Base-by-base conservation (phyloP, 108 stramenopile genomes). In the Conticribra guillardii region DNA sequence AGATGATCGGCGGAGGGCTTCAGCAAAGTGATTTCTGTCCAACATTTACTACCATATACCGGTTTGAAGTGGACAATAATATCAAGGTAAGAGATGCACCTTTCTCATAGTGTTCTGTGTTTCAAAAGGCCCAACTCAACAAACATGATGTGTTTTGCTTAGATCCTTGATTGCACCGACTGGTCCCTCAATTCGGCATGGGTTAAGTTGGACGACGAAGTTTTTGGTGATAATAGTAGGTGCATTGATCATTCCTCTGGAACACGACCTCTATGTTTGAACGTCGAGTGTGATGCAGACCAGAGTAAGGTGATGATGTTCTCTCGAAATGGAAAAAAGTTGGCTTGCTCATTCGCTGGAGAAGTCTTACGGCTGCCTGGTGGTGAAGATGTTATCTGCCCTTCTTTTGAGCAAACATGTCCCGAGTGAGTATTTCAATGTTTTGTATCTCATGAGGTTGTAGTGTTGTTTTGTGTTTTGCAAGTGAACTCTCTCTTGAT, bases 1-100 rank as follows among this genome's bases (percentile, higher is more conserved):
- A 64, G 54, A 26, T 45, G 2, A 24, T 79, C n/a, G 78, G 66
- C 2, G 77, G 77, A 65, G 78, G 78, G 19, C 66, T 72, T 4
- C 63, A 57, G 21, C 71, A 79, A 32, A 67, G 71, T 64, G 78
- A 79, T 67, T 79, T 72, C 60, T 79, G 78, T 24, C 60, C 78
- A 32, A 45, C 71, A 3, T 79, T 60, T 44, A 67, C 65, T 19
- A 72, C 78, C 28, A 45, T 67, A 23, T 79, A 66, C 33, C 47
- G 56, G 8, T 71, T 79, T 33, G 69, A 79, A 44, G 47, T 69
- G 4, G 69, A 69, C n/a, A 31, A 49, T 30, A 53, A 79, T 21
- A 26, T 44, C 41, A 17, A 17, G 22, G 44, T 65, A 41, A 41
- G 37, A 9, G 5, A 41, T 41, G 37, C 5, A 41, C 11, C 5